Evolutionary conservation across 2,329 filamentous ascomycete genomes (phyloP).

Genomic region (Celoporthe dispersa): DNA sequence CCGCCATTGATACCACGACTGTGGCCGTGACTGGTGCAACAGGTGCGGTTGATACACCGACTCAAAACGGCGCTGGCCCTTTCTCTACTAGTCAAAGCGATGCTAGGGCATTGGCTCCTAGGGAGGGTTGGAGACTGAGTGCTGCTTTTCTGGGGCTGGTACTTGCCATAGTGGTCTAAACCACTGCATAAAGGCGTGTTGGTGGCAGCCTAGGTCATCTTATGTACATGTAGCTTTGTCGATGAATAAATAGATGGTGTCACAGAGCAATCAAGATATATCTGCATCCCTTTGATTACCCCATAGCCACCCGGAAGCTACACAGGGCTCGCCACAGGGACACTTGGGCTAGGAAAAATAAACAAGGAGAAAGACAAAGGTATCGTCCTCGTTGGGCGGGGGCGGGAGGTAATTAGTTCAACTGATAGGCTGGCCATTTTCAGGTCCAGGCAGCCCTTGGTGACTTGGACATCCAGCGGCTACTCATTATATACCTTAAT

Average conservation of each 20-base stretch:
- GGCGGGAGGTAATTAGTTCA: too few species aligned
- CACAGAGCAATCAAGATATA: background rate
- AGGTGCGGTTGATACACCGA: background rate
- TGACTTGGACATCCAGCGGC: too few species aligned
- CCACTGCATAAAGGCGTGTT: background rate
- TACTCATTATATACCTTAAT: background rate
- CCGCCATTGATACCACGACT: slow-evolving; percentile 29
- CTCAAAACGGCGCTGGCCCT: background rate
- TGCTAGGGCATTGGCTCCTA: background rate
- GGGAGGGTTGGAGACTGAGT: background rate
- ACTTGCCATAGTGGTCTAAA: background rate
- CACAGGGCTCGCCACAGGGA: too few species aligned
- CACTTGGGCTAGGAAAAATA: too few species aligned
- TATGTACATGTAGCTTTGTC: background rate
- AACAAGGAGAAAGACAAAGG: too few species aligned
- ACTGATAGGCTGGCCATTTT: too few species aligned
- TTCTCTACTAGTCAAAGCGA: background rate
- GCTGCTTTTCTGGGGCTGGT: background rate
- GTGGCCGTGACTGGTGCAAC: background rate
- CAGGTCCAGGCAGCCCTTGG: background rate
- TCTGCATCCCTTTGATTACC: too few species aligned
- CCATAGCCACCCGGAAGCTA: too few species aligned
- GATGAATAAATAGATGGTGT: background rate
- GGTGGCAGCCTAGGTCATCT: background rate
- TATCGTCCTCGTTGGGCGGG: too few species aligned